phyloP scores from a whole-genome alignment of 805 yeast genomes.

The Candida koratica region DNA sequence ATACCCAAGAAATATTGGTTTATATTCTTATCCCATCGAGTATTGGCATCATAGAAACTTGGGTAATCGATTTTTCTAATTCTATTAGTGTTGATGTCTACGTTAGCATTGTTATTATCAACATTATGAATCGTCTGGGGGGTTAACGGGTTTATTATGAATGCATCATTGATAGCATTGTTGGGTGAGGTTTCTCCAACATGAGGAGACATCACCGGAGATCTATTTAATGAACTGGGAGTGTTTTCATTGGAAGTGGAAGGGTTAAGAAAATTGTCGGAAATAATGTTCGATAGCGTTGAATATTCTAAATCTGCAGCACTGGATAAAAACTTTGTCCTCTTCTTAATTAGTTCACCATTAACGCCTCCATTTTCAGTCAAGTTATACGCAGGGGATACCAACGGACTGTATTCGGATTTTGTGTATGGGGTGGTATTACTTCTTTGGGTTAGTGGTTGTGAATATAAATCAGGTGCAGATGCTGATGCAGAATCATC shows the following conservation, averaged over 20 bases:
- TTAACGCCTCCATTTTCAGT: neutral
- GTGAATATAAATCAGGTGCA: neutral
- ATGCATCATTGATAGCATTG: conserved; percentile 17
- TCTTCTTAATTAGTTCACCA: conserved; percentile 16
- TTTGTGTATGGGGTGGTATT: conserved; percentile 6
- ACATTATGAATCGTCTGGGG: neutral
- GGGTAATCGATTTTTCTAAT: conserved; percentile 5
- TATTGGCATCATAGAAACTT: conserved; percentile 20
- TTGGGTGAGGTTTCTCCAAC: conserved; percentile 12
- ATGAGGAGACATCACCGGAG: conserved; percentile 39
- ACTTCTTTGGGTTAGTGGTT: conserved; percentile 1
- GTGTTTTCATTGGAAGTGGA: conserved; percentile 20
- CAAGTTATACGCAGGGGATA: neutral
- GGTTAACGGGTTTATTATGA: conserved; percentile 6
- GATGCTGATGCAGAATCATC: neutral
- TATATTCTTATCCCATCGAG: conserved; percentile 53
- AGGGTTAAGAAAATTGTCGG: conserved; percentile 33
- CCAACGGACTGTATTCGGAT: conserved; percentile 2
- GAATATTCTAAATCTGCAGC: conserved; percentile 76
- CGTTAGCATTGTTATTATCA: neutral
- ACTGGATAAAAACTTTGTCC: conserved; percentile 54
- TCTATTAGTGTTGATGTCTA: neutral
- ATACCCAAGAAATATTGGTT: conserved; percentile 69
- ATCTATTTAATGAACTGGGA: conserved; percentile 30
- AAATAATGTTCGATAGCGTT: conserved; percentile 60